A percentile compares a stretch with the other conserved stretches of the same genome.
Conservation (phyloP, 768 basidiomycete genomes). For the Erythrobasidium yunnanense region DNA sequence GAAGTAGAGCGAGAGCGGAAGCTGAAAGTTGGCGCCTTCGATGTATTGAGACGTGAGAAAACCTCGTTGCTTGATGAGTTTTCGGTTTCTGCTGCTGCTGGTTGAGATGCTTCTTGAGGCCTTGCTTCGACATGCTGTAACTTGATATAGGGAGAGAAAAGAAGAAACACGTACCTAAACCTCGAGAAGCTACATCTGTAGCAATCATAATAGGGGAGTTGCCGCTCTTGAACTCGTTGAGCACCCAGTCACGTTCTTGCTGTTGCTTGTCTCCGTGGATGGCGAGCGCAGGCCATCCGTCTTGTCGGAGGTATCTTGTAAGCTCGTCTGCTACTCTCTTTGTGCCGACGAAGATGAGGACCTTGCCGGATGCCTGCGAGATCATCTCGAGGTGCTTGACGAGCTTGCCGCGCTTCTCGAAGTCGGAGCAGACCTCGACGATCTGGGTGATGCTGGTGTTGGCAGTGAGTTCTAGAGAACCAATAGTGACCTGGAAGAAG, state of each 20-base stretch:
- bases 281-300: constrained; percentile 98
- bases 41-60: background rate
- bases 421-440: constrained; percentile 91
- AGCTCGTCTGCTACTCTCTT: constrained; percentile 97
- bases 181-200: constrained; percentile 98
- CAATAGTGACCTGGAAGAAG: constrained; percentile 97
- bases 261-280: constrained; percentile 99
- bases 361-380: constrained; percentile 92
- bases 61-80: background rate
- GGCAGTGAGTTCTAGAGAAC: constrained; percentile 94
- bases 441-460: constrained; percentile 96
- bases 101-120: no score
- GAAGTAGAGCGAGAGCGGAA: background rate
- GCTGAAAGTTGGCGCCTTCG: background rate
- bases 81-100: background rate
- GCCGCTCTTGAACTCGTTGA: constrained; percentile 95
- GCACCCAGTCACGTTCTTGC: constrained; percentile 98
- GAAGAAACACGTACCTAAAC: constrained; percentile 75
- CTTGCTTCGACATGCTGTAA: background rate
- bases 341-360: constrained; percentile 94
- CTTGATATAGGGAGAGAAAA: background rate
- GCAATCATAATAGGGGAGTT: constrained; percentile 95
- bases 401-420: constrained; percentile 90
- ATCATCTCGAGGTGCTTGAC: constrained; percentile 96
- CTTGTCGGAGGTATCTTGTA: constrained; percentile 91